phyloP scores from a whole-genome alignment of 306 rosid genomes.

The Datisca glomerata region DNA sequence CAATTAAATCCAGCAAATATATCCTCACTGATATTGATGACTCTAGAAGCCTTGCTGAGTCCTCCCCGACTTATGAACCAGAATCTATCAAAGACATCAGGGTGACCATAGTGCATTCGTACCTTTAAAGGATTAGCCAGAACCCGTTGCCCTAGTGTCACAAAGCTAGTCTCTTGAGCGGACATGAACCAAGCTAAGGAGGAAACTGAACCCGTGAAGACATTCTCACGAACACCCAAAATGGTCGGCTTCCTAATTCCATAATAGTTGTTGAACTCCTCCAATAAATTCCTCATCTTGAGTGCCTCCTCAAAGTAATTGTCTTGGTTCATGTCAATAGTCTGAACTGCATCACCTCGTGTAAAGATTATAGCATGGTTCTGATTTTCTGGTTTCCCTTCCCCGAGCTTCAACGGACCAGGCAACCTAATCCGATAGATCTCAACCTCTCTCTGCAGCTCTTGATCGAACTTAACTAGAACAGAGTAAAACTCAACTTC shows the following conservation, averaged over 20 bases:
- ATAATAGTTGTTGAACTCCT: slow-evolving; percentile 48
- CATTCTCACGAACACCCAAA: slow-evolving; percentile 88
- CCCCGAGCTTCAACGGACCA: slow-evolving; percentile 87
- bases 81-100: slow-evolving; percentile 89
- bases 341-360: slow-evolving; percentile 86
- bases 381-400: slow-evolving; percentile 96
- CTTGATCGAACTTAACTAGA: slow-evolving; percentile 87
- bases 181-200: slow-evolving; percentile 99
- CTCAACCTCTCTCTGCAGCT: slow-evolving; percentile 61
- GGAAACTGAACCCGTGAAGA: slow-evolving; percentile 94
- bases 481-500: slow-evolving; percentile 78
- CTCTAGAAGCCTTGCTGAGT: slow-evolving; percentile 85
- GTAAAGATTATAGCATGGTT: slow-evolving; percentile 94
- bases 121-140: slow-evolving; percentile 89
- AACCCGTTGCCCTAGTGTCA: slow-evolving; percentile 91
- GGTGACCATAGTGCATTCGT: slow-evolving; percentile 97
- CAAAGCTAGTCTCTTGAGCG: slow-evolving; percentile 84
- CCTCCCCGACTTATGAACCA: slow-evolving; percentile 92
- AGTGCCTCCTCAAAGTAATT: slow-evolving; percentile 94
- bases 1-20: slow-evolving; percentile 96
- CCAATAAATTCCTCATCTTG: slow-evolving; percentile 85
- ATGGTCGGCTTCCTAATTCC: slow-evolving; percentile 82
- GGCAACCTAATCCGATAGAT: slow-evolving; percentile 77
- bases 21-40: slow-evolving; percentile 93
- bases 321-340: slow-evolving; percentile 98